Evolutionary conservation across 352 stramenopile species (phyloP), one percentile per base, ranked within the genome.

Genomic region (Phytophthora gonapodyides): DNA sequence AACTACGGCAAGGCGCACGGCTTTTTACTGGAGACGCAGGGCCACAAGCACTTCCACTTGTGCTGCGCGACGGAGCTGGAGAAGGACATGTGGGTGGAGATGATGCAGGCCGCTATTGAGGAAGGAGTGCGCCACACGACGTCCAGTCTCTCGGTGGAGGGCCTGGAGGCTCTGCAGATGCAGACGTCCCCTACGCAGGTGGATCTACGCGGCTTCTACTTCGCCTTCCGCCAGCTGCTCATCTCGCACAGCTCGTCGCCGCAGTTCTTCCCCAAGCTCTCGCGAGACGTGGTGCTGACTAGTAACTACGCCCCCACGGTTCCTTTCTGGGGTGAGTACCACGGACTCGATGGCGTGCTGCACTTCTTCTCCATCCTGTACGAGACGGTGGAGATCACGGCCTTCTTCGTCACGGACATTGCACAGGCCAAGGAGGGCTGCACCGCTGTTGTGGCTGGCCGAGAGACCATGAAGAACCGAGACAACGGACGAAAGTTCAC

Each of bases 71-170:
- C 85, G 7, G 87, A 94, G 58, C 64, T 96, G 24, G 87, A 96
- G 65, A 96, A 96, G 52, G 87, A 96, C 51, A 96, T 94, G 87
- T 96, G 87, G 87, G 79, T 96, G 48, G 87, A 96, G 64, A 96
- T 96, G 87, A 96, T 96, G 87, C 84, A 93, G 57, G 85, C 87
- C 8, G 87, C 87, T 10, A 91, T 96, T 63, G 87, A 94, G 42
- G 85, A 94, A 19, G 66, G 70, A 7, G 45, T 69, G 17, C 48
- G 55, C 31, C 61, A 71, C 24, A 37, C 31, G 24, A 47, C 61
- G n/a, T 57, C 75, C 36, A 62, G 74, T 9, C 35, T 69, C 1
- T 61, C 63, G 1, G 36, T 54, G 4, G 71, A 73, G 15, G 71
- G 49, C 2, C 47, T 67, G 42, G 76, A 76, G 33, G 35, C 59